Conservation (phyloP, 2,329 filamentous ascomycete genomes). For the Cercospora citrullina region DNA sequence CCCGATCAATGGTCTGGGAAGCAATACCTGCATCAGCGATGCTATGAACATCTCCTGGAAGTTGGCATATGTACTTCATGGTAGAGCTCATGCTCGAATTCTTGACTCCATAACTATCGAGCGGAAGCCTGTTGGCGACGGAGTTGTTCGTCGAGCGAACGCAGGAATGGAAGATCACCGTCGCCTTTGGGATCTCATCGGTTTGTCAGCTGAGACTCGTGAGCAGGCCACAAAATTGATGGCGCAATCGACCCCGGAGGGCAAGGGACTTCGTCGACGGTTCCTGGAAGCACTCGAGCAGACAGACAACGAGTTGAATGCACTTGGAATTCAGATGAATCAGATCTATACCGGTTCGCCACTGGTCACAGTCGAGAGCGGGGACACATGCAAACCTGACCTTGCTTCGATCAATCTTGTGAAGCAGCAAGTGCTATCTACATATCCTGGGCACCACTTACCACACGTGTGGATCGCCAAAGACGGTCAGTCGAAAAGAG, state of each 20-base stretch:
- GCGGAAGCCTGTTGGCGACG: constrained; percentile 46
- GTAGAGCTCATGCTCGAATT: constrained; percentile 27
- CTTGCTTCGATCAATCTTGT: constrained; percentile 38
- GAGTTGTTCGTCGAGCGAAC: constrained; percentile 56
- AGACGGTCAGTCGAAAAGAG: constrained; percentile 43
- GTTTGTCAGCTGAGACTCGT: constrained; percentile 28
- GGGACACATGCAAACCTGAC: constrained; percentile 43
- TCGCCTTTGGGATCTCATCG: constrained; percentile 16
- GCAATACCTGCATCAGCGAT: constrained; percentile 52
- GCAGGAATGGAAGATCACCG: constrained; percentile 53
- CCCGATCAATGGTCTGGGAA: constrained; percentile 57
- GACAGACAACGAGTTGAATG: constrained; percentile 45
- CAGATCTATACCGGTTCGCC: constrained; percentile 52
- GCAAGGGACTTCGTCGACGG: constrained; percentile 38
- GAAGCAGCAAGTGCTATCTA: background rate
- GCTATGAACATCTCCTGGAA: constrained; percentile 43
- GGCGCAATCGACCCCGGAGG: background rate
- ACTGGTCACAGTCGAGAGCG: constrained; percentile 39
- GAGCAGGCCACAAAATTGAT: constrained; percentile 37
- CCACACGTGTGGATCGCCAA: constrained; percentile 63
- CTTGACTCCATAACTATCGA: constrained; percentile 36
- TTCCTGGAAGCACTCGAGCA: constrained; percentile 16
- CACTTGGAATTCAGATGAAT: constrained; percentile 58
- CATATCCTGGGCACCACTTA: constrained; percentile 57
- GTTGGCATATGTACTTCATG: constrained; percentile 33